Evolutionary conservation across 257 asterid genomes (phyloP).

Genomic region (Voacanga thouarsii): DNA sequence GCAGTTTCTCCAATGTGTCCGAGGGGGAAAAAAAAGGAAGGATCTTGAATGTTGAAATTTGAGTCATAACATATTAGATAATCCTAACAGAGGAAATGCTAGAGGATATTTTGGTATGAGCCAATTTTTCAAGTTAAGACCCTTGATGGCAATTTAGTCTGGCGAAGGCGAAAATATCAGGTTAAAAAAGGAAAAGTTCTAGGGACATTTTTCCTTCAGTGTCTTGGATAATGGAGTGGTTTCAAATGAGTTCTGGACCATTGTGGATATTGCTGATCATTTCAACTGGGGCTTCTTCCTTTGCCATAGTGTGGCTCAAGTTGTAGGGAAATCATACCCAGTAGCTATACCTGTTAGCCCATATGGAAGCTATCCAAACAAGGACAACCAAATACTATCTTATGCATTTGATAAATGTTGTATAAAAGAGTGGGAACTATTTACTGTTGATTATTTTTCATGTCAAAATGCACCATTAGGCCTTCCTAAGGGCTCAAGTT

Average conservation of each 20-base stretch:
- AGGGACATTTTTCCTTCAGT: conserved; percentile 69
- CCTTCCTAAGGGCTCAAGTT: conserved; percentile 62
- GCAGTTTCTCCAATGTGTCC: conserved; percentile 92
- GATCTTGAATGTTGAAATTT: neutral
- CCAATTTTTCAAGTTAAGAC: conserved; percentile 85
- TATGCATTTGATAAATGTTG: conserved; percentile 66
- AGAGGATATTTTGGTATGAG: conserved; percentile 91
- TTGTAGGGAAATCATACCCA: conserved; percentile 83
- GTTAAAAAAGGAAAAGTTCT: conserved; percentile 68
- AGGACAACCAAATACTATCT: too few relatives aligned
- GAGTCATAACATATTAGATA: neutral
- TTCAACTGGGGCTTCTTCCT: conserved; percentile 90
- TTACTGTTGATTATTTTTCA: conserved; percentile 65
- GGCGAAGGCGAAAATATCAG: conserved; percentile 72
- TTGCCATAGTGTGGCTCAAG: conserved; percentile 89
- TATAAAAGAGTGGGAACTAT: conserved; percentile 87
- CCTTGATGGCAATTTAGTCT: too few relatives aligned
- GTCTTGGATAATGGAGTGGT: too few relatives aligned
- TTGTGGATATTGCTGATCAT: conserved; percentile 75
- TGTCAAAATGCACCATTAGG: conserved; percentile 74
- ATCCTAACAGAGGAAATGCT: conserved; percentile 54
- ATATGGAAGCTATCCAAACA: conserved; percentile 55
- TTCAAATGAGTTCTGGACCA: too few relatives aligned
- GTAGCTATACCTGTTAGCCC: conserved; percentile 90
- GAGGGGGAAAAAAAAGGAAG: conserved; percentile 28